Percentiles rank a stretch among this genome's conserved stretches.
Evolutionary conservation across 1,284 basidiomycete species (phyloP).

Genomic region (Albatrellus sp.): DNA sequence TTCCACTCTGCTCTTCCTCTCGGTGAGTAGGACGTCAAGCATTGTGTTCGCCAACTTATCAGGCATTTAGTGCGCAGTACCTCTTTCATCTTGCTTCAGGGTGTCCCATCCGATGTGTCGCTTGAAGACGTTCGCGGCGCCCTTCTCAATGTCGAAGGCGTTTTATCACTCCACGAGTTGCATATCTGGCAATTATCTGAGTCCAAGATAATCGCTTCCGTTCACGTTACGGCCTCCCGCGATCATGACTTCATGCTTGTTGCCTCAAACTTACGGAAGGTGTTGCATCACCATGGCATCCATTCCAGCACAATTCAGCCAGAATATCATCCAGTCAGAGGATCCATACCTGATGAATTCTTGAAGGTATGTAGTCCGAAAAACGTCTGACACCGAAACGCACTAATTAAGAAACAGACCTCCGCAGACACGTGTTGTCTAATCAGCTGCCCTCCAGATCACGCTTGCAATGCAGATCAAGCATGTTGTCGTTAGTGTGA

Average conservation of each 20-base stretch:
- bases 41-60: constrained; percentile 7
- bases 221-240: constrained; percentile 83
- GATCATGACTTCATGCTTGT: constrained; percentile 86
- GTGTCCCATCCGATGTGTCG: constrained; percentile 83
- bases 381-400: constrained; percentile 29
- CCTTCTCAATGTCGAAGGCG: constrained; percentile 76
- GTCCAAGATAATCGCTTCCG: constrained; percentile 86
- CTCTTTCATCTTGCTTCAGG: constrained; percentile 95
- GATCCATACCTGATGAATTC: constrained; percentile 29
- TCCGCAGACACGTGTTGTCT: constrained; percentile 23
- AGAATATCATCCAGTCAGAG: constrained; percentile 44
- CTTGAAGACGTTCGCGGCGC: constrained; percentile 76
- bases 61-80: constrained; percentile 68
- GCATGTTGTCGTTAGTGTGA: constrained; percentile 68
- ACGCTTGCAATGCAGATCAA: constrained; percentile 54
- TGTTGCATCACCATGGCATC: constrained; percentile 84
- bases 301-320: constrained; percentile 90
- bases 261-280: constrained; percentile 72
- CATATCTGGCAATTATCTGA: constrained; percentile 95
- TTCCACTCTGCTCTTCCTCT: constrained; percentile 92
- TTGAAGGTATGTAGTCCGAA: constrained; percentile 27
- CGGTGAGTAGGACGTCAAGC: constrained; percentile 35
- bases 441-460: constrained; percentile 42
- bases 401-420: constrained; percentile 12
- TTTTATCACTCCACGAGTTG: constrained; percentile 87